Conservation (phyloP, 495 filamentous ascomycete genomes). For the Hypomontagnella submonticulosa region DNA sequence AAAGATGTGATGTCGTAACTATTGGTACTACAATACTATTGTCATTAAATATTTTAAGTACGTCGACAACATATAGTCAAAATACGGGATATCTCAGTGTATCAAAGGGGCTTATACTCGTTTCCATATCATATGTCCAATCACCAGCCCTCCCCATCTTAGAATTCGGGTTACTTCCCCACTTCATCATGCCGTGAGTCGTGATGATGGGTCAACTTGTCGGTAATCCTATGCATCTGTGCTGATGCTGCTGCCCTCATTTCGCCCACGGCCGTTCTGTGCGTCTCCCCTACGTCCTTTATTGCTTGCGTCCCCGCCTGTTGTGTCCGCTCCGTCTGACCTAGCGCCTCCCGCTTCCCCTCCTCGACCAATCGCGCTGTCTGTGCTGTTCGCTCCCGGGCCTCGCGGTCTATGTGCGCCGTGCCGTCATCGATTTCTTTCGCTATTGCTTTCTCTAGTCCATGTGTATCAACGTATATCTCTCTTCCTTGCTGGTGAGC, state of each 20-base stretch:
- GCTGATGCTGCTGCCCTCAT: slow-evolving; percentile 29
- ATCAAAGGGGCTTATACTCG: slow-evolving; percentile 10
- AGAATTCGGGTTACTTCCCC: not conserved
- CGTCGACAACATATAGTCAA: not conserved
- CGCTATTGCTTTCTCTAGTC: slow-evolving; percentile 18
- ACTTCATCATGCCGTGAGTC: slow-evolving; percentile 24
- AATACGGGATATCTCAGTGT: slow-evolving; percentile 16
- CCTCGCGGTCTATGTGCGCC: slow-evolving; percentile 30
- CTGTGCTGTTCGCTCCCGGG: slow-evolving; percentile 27
- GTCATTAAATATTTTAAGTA: slow-evolving; percentile 1
- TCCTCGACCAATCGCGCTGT: slow-evolving; percentile 20
- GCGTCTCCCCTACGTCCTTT: slow-evolving; percentile 26
- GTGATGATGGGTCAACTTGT: slow-evolving; percentile 30
- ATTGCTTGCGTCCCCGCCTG: slow-evolving; percentile 24
- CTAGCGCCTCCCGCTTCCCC: slow-evolving; percentile 17
- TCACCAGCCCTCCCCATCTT: not conserved
- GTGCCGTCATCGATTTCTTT: slow-evolving; percentile 28
- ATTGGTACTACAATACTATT: slow-evolving; percentile 10
- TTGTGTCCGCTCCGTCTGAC: slow-evolving; percentile 13
- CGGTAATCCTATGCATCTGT: slow-evolving; percentile 27
- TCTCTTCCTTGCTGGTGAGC: slow-evolving; percentile 38
- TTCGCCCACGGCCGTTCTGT: slow-evolving; percentile 27
- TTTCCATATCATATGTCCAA: not conserved
- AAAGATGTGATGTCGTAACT: not conserved
- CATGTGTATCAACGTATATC: slow-evolving; percentile 24